phyloP scores from a whole-genome alignment of 176 grass and related monocot species.

The Avena insularis region DNA sequence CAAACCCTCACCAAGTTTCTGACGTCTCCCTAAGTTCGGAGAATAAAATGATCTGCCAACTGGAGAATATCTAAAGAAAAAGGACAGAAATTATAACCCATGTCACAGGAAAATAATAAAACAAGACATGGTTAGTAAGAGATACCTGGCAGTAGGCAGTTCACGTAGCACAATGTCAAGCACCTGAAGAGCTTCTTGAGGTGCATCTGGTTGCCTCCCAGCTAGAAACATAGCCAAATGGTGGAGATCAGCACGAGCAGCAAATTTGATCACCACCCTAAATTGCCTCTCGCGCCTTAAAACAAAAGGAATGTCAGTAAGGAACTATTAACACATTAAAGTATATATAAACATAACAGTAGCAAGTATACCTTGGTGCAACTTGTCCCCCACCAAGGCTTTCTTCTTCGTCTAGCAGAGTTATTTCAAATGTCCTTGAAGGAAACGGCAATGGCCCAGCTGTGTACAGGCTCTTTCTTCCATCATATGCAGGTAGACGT shows the following conservation, averaged over 20 bases:
- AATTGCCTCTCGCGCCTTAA: constrained; percentile 79
- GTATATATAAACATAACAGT: background rate
- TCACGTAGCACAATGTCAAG: constrained; percentile 94
- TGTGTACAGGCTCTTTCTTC: constrained; percentile 93
- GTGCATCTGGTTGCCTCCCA: constrained; percentile 89
- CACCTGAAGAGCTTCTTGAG: constrained; percentile 96
- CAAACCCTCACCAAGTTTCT: constrained; percentile 87
- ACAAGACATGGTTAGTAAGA: constrained; percentile 20
- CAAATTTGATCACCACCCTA: constrained; percentile 91
- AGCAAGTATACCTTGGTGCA: constrained; percentile 47
- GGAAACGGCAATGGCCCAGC: constrained; percentile 85
- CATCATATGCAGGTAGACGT: constrained; percentile 83
- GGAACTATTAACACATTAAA: background rate
- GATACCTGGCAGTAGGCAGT: constrained; percentile 81
- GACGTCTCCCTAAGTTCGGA: constrained; percentile 82
- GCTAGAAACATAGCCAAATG: constrained; percentile 89
- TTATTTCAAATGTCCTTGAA: constrained; percentile 79
- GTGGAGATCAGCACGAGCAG: constrained; percentile 90
- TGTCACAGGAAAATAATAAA: constrained; percentile 21
- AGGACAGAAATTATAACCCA: background rate
- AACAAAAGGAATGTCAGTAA: constrained; percentile 43
- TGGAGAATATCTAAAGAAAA: constrained; percentile 68
- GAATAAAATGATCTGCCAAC: constrained; percentile 92
- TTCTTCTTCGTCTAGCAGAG: constrained; percentile 77
- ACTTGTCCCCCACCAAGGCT: constrained; percentile 59